Base-by-base conservation (phyloP, 257 asterid species). In the Lycium ferocissimum region DNA sequence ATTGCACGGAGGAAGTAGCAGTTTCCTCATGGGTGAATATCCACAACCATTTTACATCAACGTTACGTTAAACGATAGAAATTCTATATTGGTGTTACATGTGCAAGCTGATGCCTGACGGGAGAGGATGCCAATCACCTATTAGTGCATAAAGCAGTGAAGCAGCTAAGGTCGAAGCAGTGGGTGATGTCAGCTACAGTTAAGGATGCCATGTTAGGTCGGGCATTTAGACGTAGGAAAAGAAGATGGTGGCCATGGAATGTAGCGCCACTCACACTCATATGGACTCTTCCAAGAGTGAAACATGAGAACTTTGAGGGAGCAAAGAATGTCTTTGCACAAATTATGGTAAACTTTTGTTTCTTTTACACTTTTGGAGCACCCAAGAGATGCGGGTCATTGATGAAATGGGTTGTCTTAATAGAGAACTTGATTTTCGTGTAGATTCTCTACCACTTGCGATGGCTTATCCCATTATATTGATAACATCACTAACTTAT, bases 371-470 rank as follows among this genome's bases (percentile, higher is more conserved):
- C 80, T 45, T 73, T 73, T 20, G 38, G n/a, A 45, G 59, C 37
- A 45, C 40, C n/a, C 38, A 73, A 18, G 22, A 73, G 80, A 73
- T 73, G 58, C 40, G 3, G 20, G 59, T 20, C 33, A 45, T 11
- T 73, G 35, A 73, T 73, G 80, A 73, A 26, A 73, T 6, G n/a
- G 40, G 38, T 73, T 12, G 51, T 45, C 58, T 72, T 72, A 18
- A 43, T 72, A 43, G 37, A n/a, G 18, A 43, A 72, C 38, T 45
- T 72, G 58, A n/a, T 43, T 43, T 72, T 72, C 18, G 57, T 72
- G 56, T 71, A 71, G 56, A 72, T 72, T 72, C 37, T 72, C 80
- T 43, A 72, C 72, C 72, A 66, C n/a, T 7, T 12, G 72, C 33
- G 33, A 5, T n/a, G 45, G 17, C 45, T 66, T 33, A 33, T 38